phyloP scores from a whole-genome alignment of 2,329 filamentous ascomycete genomes.

The Fusarium sp. region DNA sequence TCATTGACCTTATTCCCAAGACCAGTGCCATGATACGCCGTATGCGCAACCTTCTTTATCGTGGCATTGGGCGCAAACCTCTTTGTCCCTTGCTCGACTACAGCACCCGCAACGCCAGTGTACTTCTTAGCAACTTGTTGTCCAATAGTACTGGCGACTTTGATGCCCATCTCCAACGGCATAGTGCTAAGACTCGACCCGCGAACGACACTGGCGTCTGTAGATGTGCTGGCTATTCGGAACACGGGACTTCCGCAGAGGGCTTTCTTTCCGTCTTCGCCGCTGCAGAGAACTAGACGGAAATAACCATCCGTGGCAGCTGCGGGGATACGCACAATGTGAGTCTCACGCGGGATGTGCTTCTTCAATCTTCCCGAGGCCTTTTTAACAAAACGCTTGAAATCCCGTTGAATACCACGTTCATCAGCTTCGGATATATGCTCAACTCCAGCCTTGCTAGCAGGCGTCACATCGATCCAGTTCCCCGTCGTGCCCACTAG shows the following conservation, averaged over 20 bases:
- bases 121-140: conserved; percentile 62
- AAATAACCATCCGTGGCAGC: conserved; percentile 78
- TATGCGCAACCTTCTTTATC: conserved; percentile 59
- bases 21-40: conserved; percentile 54
- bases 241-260: conserved; percentile 79
- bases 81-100: conserved; percentile 60
- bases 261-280: conserved; percentile 62
- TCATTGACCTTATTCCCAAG: conserved; percentile 49
- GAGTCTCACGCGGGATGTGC: conserved; percentile 73
- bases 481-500: conserved; percentile 70
- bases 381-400: conserved; percentile 74
- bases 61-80: conserved; percentile 54
- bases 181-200: conserved; percentile 76
- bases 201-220: conserved; percentile 72
- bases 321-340: conserved; percentile 75
- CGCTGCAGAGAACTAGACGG: conserved; percentile 74
- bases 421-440: conserved; percentile 72
- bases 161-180: conserved; percentile 76
- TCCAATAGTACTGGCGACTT: conserved; percentile 67
- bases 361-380: conserved; percentile 61
- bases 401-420: conserved; percentile 77
- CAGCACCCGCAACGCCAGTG: conserved; percentile 55
- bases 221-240: conserved; percentile 76
- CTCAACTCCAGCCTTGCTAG: conserved; percentile 60
- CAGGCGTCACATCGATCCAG: conserved; percentile 80